Evolutionary conservation across 306 rosid species (phyloP).

Genomic region (Fragaria vesca): DNA sequence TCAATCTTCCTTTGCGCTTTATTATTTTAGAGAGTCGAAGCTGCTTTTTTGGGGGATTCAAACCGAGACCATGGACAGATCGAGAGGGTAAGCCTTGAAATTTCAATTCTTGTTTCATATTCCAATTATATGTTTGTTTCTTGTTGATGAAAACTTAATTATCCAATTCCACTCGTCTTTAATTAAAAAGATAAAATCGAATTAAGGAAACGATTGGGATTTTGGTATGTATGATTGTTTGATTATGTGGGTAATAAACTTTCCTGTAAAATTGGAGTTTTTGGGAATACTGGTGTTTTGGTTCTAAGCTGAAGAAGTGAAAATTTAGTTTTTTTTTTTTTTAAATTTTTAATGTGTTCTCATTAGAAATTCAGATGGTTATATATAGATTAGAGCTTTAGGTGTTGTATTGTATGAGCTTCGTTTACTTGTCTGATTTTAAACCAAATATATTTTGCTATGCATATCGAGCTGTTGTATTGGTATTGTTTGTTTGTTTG

Average conservation of each 20-base stretch:
- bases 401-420: not conserved
- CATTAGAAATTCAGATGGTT: not conserved
- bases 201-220: not conserved
- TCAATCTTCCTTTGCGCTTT: no score
- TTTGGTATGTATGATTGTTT: not conserved
- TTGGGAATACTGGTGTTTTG: no score
- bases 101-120: not conserved
- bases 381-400: not conserved
- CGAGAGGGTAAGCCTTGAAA: conserved; percentile 13
- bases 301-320: not conserved
- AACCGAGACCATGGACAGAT: conserved; percentile 10
- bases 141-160: not conserved
- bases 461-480: not conserved
- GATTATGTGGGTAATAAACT: not conserved
- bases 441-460: not conserved
- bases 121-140: not conserved
- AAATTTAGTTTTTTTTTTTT: no score
- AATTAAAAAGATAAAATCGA: not conserved
- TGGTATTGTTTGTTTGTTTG: not conserved
- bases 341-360: not conserved
- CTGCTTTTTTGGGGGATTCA: no score
- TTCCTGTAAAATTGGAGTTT: not conserved
- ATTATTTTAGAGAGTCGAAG: no score
- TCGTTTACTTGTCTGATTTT: no score
- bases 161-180: not conserved